Evolutionary conservation across 148 eudicot genomes (phyloP).

Genomic region (Chenopodium album): DNA sequence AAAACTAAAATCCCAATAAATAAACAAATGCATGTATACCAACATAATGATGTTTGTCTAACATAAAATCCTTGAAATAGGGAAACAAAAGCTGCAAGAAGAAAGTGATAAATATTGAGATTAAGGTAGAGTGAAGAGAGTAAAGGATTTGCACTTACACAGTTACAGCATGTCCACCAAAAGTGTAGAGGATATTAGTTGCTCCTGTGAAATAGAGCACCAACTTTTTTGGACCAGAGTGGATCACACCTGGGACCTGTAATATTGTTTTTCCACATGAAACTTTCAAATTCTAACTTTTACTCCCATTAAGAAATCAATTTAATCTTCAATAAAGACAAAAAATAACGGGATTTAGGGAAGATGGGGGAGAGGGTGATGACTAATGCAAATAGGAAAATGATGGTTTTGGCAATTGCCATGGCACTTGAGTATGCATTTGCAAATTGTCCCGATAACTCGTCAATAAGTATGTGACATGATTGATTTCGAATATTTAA

Average conservation of each 20-base stretch:
- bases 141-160: constrained; percentile 48
- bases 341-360: constrained; percentile 14
- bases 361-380: background rate
- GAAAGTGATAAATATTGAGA: constrained; percentile 12
- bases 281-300: constrained; percentile 7
- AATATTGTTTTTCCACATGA: constrained; percentile 3
- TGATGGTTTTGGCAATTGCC: too few relatives aligned
- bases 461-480: too few relatives aligned
- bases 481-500: too few relatives aligned
- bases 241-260: constrained; percentile 57
- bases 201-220: constrained; percentile 69
- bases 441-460: too few relatives aligned
- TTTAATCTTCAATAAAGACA: constrained; percentile 10
- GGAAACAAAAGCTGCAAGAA: constrained; percentile 32
- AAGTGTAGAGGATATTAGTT: constrained; percentile 72
- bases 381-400: background rate
- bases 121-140: background rate
- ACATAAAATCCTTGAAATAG: constrained; percentile 10
- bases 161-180: constrained; percentile 80
- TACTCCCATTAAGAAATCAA: constrained; percentile 12
- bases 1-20: background rate
- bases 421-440: too few relatives aligned
- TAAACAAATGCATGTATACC: background rate
- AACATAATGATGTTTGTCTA: constrained; percentile 31
- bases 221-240: constrained; percentile 55